These are phyloP conservation scores for Xylariaceae sp. DNA, from an alignment of 2,329 filamentous ascomycete species.

Conservation along the genomic window DNA sequence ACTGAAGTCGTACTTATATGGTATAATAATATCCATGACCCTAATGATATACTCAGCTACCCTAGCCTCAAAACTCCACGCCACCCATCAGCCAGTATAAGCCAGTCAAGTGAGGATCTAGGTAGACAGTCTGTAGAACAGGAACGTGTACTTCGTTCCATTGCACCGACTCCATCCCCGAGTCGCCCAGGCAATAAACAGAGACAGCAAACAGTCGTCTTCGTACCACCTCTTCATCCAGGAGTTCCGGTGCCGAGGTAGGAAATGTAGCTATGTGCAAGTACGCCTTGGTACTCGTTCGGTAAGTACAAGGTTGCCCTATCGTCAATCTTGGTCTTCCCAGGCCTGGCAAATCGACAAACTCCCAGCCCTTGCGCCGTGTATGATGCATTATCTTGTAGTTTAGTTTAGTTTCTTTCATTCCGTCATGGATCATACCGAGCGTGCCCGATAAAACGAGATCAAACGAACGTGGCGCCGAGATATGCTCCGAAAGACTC, in stretches of 20 bases:
- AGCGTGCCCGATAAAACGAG: slow-evolving; percentile 2
- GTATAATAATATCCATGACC: too few relatives aligned
- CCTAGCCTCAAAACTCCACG: neutral
- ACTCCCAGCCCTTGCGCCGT: slow-evolving; percentile 12
- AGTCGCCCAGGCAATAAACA: neutral
- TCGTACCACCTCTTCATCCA: slow-evolving; percentile 7
- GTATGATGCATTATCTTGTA: slow-evolving; percentile 17
- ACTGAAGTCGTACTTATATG: too few relatives aligned
- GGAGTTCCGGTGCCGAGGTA: neutral
- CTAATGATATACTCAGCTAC: too few relatives aligned
- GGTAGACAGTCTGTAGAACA: neutral
- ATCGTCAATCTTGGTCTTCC: slow-evolving; percentile 15
- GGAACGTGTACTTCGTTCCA: neutral
- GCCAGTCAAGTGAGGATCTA: too few relatives aligned
- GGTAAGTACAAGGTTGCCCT: slow-evolving; percentile 18
- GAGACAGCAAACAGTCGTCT: neutral
- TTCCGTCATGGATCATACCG: slow-evolving; percentile 15
- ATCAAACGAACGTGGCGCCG: slow-evolving; percentile 14
- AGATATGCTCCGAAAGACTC: slow-evolving; percentile 17
- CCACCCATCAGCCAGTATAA: neutral
- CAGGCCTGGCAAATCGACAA: neutral
- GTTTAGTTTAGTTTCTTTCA: slow-evolving; percentile 11
- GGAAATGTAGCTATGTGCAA: neutral
- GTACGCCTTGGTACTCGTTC: neutral
- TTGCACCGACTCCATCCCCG: neutral